Conservation (phyloP, 768 basidiomycete genomes). For the Daedaleopsis nitida region DNA sequence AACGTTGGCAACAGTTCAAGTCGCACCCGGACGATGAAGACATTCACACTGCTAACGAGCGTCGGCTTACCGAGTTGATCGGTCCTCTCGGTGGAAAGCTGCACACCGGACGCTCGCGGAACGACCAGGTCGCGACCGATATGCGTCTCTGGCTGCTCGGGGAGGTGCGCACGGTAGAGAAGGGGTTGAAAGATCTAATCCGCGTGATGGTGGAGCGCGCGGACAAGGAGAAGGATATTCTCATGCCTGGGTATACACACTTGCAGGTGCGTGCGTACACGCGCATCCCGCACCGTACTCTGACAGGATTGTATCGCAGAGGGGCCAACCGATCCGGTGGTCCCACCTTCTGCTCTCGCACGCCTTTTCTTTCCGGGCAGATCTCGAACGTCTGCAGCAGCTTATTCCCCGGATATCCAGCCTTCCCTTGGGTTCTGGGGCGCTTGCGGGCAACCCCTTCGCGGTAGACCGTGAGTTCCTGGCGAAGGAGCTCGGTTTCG, state of each 20-base stretch:
- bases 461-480: constrained; percentile 92
- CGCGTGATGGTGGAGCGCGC: constrained; percentile 91
- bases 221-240: constrained; percentile 86
- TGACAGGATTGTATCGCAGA: constrained; percentile 46
- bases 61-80: constrained; percentile 89
- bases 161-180: constrained; percentile 67
- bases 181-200: constrained; percentile 74
- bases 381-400: constrained; percentile 83
- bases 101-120: constrained; percentile 95
- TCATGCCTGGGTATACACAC: constrained; percentile 97
- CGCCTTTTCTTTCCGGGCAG: constrained; percentile 89
- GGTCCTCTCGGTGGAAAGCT: constrained; percentile 93
- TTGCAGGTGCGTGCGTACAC: constrained; percentile 64
- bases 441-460: constrained; percentile 97
- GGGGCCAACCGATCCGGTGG: constrained; percentile 98
- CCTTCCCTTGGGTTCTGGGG: constrained; percentile 91
- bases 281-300: not conserved
- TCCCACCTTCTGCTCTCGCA: constrained; percentile 95
- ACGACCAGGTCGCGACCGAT: constrained; percentile 98
- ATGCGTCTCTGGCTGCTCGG: constrained; percentile 95
- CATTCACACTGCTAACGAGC: constrained; percentile 98
- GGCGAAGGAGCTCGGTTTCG: constrained; percentile 86
- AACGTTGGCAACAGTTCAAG: constrained; percentile 58
- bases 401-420: constrained; percentile 90
- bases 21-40: constrained; percentile 92